Base-by-base conservation (phyloP, 768 basidiomycete genomes). In the Leucocoprinus leucothites region DNA sequence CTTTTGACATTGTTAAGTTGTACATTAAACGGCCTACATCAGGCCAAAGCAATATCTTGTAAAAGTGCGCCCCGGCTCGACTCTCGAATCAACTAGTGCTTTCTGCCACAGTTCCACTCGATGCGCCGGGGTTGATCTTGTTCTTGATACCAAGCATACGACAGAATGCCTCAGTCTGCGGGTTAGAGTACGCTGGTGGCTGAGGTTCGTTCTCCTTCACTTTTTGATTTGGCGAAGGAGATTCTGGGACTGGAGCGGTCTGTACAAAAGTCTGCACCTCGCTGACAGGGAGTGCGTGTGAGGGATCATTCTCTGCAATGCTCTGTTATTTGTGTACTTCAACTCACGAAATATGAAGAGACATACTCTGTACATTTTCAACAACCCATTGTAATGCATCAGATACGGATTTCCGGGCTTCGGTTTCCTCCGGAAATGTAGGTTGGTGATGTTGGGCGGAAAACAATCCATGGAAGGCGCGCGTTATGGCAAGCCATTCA, bases 401-500 rank as follows among this genome's bases (percentile, higher is more conserved):
- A 1, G 71, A 67, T 24, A 97, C 81, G 43, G 85, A 73, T 1
- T 68, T 74, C 18, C 80, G 71, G 0, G 82, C 76, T 14, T 80
- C 68, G 0, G 71, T 68, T 48, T 81, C 78, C 0, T 78, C 75
- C 0, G 94, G 94, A 61, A 91, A 86, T 0, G 74, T 61, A 0
- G 66, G 66, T 58, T 88, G 88, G 0, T 63, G 61, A 6, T 64
- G 73, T 3, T 66, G 61, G 4, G 78, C 77, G 2, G 89, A 86
- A 58, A 98, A 79, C 71, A 80, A 88, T 0, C 87, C 85, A 57
- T 93, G 82, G 60, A 95, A 89, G 0, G 92, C 93, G 6, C 91
- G 87, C 3, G 85, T 85, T 63, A 99, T 93, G 0, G 94, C 94
- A 45, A 98, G 83, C 97, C 97, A 99, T 66, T 93, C 85, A 0